Base-by-base conservation (phyloP, 2,329 filamentous ascomycete genomes). In the Colletotrichum lindemuthianum region DNA sequence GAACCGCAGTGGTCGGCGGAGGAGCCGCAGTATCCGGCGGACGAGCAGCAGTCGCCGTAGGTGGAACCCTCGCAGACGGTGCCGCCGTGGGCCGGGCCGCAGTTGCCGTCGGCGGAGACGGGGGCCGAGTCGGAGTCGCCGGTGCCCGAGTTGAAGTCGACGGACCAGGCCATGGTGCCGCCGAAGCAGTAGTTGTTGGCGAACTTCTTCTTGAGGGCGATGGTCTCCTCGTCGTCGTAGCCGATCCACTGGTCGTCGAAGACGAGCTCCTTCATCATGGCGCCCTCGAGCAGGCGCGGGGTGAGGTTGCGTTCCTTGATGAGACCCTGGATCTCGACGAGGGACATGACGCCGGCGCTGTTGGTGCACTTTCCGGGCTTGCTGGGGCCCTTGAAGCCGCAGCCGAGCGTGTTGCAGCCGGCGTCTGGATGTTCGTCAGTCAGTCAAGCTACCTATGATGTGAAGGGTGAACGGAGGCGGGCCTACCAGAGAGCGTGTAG, bases 161-260 rank as follows among this genome's bases (percentile, higher is more conserved):
- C 56, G 43, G 63, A 70, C 75, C 75, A 77, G 11, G 70, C 69
- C 72, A 76, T 74, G 16, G 70, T 73, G 33, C 74, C 75, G 8
- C 74, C 73, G 41, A 78, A 72, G 65, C 75, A 76, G 6, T 56
- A 51, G 16, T 57, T 56, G 44, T 71, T 67, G 4, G 74, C 75
- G 54, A 66, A 75, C 0, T 54, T 49, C 44, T 68, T 69, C 68
- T 77, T 77, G 51, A 69, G 11, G 1, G 61, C 60, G 24, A 69
- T 40, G 0, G 69, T 72, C 32, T 69, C 68, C 8, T 54, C 67
- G 52, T 72, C 69, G 11, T 73, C 71, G 45, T 72, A 71, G 0
- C 68, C 68, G 6, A 72, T 68, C 72, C 71, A 73, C 44, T 72
- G 70, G 37, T 71, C 69, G 15, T 63, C 69, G 66, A 67, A 75